A percentile compares a stretch with the other conserved stretches of the same genome.
Evolutionary conservation across 2,329 filamentous ascomycete species (phyloP).

Genomic region (Aspergillus tanneri): DNA sequence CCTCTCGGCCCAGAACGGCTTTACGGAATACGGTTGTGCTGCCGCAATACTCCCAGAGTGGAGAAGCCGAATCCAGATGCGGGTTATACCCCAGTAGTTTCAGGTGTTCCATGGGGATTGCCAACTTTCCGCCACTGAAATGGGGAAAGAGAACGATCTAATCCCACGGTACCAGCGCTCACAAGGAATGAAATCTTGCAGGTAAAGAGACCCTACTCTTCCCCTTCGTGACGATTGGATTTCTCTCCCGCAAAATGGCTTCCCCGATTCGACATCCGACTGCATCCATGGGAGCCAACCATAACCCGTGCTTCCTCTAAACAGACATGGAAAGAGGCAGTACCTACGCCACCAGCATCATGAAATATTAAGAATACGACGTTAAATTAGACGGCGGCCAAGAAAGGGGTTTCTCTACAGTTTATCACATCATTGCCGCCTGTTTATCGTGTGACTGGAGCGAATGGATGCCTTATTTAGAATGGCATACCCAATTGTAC

Average conservation of each 20-base stretch:
- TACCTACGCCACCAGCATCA: not conserved
- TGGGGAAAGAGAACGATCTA: not conserved
- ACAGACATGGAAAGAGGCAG: not conserved
- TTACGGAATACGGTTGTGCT: constrained; percentile 10
- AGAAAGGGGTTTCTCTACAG: not conserved
- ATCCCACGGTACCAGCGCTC: not conserved
- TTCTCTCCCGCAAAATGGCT: not conserved
- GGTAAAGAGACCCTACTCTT: not conserved
- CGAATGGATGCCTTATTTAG: no score
- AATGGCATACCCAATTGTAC: no score
- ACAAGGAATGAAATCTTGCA: constrained; percentile 2
- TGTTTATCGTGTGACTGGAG: no score
- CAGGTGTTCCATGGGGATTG: constrained; percentile 11
- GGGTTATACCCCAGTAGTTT: constrained; percentile 5
- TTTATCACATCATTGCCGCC: no score
- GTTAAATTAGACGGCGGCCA: not conserved
- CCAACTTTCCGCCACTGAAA: constrained; percentile 8
- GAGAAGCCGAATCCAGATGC: constrained; percentile 23
- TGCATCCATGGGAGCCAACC: constrained; percentile 11
- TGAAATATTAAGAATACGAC: not conserved
- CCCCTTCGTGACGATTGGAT: constrained; percentile 14
- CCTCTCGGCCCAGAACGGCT: constrained; percentile 23
- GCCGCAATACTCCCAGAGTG: constrained; percentile 8
- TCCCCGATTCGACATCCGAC: constrained; percentile 14
- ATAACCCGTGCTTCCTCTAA: not conserved